Conservation (phyloP, 768 basidiomycete genomes). For the Rhizopogon vesiculosus region DNA sequence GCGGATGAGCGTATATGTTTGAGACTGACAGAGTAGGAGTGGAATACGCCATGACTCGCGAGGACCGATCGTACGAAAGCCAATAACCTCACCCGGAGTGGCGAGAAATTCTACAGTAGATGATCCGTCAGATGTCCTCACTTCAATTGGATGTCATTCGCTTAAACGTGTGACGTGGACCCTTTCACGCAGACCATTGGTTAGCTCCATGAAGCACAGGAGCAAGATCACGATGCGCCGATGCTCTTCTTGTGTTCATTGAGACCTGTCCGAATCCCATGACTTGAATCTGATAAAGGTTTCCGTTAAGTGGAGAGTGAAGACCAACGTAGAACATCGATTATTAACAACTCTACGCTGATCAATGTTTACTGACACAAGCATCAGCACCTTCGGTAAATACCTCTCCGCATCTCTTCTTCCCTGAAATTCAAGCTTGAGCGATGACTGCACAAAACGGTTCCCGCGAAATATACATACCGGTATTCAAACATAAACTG, state of each 20-base stretch:
- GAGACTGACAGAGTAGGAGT: too few relatives aligned
- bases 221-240: neutral
- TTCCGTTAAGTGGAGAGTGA: neutral
- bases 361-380: neutral
- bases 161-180: too few relatives aligned
- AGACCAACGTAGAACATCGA: neutral
- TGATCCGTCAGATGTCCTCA: too few relatives aligned
- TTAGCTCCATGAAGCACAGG: neutral
- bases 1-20: too few relatives aligned
- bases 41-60: too few relatives aligned
- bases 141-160: too few relatives aligned
- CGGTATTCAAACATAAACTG: constrained; percentile 98
- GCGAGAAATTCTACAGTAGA: too few relatives aligned
- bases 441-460: neutral
- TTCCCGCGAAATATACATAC: constrained; percentile 35
- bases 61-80: too few relatives aligned
- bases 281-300: neutral
- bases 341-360: neutral
- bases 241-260: neutral
- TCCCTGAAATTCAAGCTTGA: constrained; percentile 40
- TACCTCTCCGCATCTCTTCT: constrained; percentile 66
- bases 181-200: neutral
- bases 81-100: too few relatives aligned
- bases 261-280: neutral
- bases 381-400: constrained; percentile 44